Conservation (phyloP, 1,139 yeast species). For the Hansenula anomala region DNA sequence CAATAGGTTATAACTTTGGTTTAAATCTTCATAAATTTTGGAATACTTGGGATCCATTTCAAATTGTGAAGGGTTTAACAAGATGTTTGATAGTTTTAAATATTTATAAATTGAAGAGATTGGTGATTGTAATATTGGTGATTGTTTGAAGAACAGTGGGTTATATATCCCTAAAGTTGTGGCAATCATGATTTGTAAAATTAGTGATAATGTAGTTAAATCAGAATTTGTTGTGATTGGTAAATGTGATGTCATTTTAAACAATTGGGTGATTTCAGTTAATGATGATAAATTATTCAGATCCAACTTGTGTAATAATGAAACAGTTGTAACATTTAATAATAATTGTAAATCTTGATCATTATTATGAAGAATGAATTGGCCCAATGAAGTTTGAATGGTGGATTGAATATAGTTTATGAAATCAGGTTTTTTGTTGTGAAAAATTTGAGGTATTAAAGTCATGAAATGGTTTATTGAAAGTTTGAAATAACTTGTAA, state of each 20-base stretch:
- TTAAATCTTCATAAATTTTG: conserved; percentile 16
- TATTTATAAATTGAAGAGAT: conserved; percentile 4
- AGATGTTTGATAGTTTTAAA: conserved; percentile 8
- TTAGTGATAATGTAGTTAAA: background rate
- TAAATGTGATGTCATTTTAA: background rate
- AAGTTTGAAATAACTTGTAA: background rate
- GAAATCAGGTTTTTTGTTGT: no score
- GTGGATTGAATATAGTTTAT: no score
- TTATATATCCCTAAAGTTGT: conserved; percentile 2
- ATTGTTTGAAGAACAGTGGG: background rate
- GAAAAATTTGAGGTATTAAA: background rate
- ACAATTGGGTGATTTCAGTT: background rate
- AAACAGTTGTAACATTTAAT: background rate
- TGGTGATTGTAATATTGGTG: conserved; percentile 1
- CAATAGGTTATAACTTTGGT: conserved; percentile 15
- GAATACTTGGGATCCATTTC: conserved; percentile 9
- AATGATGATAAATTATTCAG: background rate
- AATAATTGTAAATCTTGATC: background rate
- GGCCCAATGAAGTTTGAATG: background rate
- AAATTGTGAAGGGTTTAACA: conserved; percentile 10
- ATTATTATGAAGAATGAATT: background rate
- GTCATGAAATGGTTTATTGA: background rate
- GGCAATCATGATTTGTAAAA: background rate
- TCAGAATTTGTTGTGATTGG: background rate
- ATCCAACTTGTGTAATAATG: background rate